A percentile compares a stretch with the other conserved stretches of the same genome.
Evolutionary conservation across 1,284 basidiomycete species (phyloP).

Genomic region (Coniferiporia weirii): DNA sequence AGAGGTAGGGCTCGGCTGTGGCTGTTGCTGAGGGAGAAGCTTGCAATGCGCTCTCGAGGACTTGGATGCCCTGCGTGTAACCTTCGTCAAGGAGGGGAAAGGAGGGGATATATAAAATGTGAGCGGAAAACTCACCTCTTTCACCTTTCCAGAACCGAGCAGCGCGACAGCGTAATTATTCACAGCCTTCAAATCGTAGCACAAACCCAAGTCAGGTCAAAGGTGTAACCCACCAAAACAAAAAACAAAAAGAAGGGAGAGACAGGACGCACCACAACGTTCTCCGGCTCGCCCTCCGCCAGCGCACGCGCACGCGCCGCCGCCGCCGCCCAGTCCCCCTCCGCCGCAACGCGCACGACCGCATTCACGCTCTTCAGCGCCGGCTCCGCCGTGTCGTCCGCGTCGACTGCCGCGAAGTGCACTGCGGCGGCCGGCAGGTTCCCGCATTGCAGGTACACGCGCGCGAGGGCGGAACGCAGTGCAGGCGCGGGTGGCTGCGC

Average conservation of each 20-base stretch:
- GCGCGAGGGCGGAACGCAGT: constrained; percentile 59
- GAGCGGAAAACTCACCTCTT: constrained; percentile 45
- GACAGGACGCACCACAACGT: constrained; percentile 49
- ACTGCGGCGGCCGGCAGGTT: constrained; percentile 49
- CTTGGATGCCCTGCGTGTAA: constrained; percentile 47
- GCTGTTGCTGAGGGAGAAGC: constrained; percentile 63
- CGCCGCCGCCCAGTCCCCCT: constrained; percentile 63
- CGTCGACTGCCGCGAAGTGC: constrained; percentile 48
- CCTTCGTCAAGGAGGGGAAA: background rate
- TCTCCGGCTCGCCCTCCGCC: constrained; percentile 46
- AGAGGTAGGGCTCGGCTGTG: constrained; percentile 72
- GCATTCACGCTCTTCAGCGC: constrained; percentile 52
- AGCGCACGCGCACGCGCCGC: constrained; percentile 39
- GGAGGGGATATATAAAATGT: background rate
- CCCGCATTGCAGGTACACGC: constrained; percentile 72
- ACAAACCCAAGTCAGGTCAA: too few relatives aligned
- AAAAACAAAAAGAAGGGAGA: too few relatives aligned
- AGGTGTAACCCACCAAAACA: too few relatives aligned
- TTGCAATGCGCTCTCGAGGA: constrained; percentile 56
- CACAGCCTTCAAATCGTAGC: constrained; percentile 44
- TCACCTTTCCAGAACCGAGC: constrained; percentile 61
- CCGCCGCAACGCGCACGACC: constrained; percentile 56
- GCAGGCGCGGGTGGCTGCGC: constrained; percentile 38
- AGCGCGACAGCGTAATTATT: constrained; percentile 73
- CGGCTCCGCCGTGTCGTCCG: constrained; percentile 39